Evolutionary conservation across 2,329 filamentous ascomycete species (phyloP).

Genomic region (Fusarium neocosmosporiellum): DNA sequence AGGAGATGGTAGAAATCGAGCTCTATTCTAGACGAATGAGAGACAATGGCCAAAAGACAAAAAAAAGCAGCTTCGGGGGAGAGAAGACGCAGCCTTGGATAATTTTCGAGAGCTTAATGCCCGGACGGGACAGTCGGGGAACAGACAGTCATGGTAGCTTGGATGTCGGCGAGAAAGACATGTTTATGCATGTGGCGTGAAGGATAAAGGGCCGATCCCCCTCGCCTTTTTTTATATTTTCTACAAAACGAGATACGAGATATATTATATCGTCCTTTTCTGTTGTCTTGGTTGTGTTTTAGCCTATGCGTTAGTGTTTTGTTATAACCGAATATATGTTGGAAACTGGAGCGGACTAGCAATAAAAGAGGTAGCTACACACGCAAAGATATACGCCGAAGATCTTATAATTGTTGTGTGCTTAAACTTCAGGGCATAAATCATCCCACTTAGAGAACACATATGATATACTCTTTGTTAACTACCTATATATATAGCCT

Average conservation of each 20-base stretch:
- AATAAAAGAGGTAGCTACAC: background rate
- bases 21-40: constrained; percentile 14
- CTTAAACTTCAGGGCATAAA: background rate
- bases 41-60: constrained; percentile 14
- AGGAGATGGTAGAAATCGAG: background rate
- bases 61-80: background rate
- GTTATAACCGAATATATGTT: background rate
- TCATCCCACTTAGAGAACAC: too few species aligned
- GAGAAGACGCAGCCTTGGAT: constrained; percentile 15
- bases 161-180: constrained; percentile 2
- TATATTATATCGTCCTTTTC: constrained; percentile 39
- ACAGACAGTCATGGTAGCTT: constrained; percentile 1
- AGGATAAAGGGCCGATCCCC: constrained; percentile 14
- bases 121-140: constrained; percentile 4
- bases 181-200: constrained; percentile 12
- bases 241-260: constrained; percentile 38
- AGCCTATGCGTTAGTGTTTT: background rate
- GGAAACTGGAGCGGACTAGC: background rate
- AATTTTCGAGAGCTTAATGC: constrained; percentile 32
- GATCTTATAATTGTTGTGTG: background rate
- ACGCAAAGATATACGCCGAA: background rate
- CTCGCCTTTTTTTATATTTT: constrained; percentile 30
- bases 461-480: background rate
- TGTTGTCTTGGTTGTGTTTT: constrained; percentile 8
- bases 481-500: background rate